Evolutionary conservation across 108 stramenopile species (phyloP).

Genomic region (Nitzschia inconspicua): DNA sequence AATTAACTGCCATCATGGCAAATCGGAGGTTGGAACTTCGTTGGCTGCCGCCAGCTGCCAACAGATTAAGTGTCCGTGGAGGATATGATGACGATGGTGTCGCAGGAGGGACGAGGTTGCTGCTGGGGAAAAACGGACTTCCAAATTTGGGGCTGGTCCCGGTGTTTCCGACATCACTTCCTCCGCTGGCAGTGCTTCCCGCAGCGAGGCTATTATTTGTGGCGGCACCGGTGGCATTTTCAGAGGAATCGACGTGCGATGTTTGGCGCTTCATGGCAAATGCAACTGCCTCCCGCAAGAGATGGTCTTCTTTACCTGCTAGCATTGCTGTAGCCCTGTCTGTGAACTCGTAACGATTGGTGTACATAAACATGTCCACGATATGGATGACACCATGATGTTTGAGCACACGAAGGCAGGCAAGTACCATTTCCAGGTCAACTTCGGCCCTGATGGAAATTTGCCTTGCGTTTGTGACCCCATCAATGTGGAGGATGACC

Average conservation of each 20-base stretch:
- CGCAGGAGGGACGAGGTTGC: neutral
- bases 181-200: neutral
- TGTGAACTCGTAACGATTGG: slow-evolving; percentile 86
- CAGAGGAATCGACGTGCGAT: neutral
- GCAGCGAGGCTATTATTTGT: neutral
- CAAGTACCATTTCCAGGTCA: slow-evolving; percentile 85
- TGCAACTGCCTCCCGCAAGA: slow-evolving; percentile 44
- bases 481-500: slow-evolving; percentile 89
- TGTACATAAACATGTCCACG: slow-evolving; percentile 86
- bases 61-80: slow-evolving; percentile 11
- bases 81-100: slow-evolving; percentile 32
- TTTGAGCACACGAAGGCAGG: slow-evolving; percentile 73
- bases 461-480: slow-evolving; percentile 69
- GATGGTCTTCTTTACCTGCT: slow-evolving; percentile 32
- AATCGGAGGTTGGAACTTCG: slow-evolving; percentile 14
- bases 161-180: neutral
- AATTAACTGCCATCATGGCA: slow-evolving; percentile 14
- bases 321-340: slow-evolving; percentile 46
- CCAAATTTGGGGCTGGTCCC: slow-evolving; percentile 8
- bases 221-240: neutral
- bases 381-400: slow-evolving; percentile 82
- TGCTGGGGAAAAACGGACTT: slow-evolving; percentile 6
- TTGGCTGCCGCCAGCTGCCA: slow-evolving; percentile 15
- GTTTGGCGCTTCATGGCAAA: slow-evolving; percentile 16
- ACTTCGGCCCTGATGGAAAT: slow-evolving; percentile 79